Conservation (phyloP, 2,329 filamentous ascomycete genomes). For the Bipolaris oryzae region DNA sequence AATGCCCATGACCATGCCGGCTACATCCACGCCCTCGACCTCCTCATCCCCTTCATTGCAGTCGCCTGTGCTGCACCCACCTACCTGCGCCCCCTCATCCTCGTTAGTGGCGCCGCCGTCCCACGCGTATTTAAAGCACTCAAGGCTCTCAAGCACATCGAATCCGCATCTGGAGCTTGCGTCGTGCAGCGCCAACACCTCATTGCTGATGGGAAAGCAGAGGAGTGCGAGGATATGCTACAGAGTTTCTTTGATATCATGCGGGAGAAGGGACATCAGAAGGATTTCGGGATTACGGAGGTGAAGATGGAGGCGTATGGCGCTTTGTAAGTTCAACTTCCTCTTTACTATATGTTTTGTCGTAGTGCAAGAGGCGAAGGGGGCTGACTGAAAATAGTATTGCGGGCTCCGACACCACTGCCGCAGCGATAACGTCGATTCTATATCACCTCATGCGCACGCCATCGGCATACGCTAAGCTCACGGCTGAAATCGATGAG, state of each 20-base stretch:
- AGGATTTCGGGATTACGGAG: slow-evolving; percentile 4
- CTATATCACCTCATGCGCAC: slow-evolving; percentile 75
- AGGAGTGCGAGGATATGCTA: not conserved
- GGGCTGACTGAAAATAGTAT: not conserved
- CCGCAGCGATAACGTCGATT: slow-evolving; percentile 70
- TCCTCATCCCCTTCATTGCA: not conserved
- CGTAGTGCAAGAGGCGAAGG: too few relatives aligned
- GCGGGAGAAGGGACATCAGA: not conserved
- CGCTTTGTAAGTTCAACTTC: not conserved
- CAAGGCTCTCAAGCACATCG: not conserved
- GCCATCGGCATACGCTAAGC: slow-evolving; percentile 58
- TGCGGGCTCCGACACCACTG: slow-evolving; percentile 61
- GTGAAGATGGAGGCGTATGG: slow-evolving; percentile 9
- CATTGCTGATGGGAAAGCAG: not conserved
- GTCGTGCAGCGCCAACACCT: not conserved
- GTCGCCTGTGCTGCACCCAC: not conserved
- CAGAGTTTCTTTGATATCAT: not conserved
- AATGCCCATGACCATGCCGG: not conserved
- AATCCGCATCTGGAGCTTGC: not conserved
- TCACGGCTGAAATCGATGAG: slow-evolving; percentile 67
- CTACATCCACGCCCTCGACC: slow-evolving; percentile 1
- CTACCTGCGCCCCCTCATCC: slow-evolving; percentile 1
- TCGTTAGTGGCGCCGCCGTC: not conserved
- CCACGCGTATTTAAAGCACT: not conserved
- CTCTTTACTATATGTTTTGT: too few relatives aligned